Evolutionary conservation across 1,284 basidiomycete species (phyloP).

Genomic region (Microbotryomycetes sp.): DNA sequence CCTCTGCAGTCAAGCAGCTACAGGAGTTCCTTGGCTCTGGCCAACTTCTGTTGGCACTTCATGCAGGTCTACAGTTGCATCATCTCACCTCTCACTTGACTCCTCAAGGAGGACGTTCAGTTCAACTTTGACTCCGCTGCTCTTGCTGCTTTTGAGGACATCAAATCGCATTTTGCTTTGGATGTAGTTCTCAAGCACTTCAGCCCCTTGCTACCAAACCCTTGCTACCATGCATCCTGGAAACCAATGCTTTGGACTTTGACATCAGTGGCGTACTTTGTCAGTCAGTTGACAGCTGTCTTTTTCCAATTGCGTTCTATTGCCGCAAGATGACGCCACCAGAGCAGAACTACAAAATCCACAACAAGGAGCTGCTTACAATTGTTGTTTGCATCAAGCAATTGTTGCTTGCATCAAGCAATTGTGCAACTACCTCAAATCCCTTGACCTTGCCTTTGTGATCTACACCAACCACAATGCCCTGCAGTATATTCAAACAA

Average conservation of each 20-base stretch:
- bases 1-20: slow-evolving; percentile 25
- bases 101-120: not conserved
- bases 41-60: slow-evolving; percentile 33
- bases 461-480: too few relatives aligned
- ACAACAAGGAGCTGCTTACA: slow-evolving; percentile 47
- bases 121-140: not conserved
- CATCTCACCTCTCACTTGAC: not conserved
- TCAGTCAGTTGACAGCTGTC: slow-evolving; percentile 6
- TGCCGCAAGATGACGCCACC: slow-evolving; percentile 33
- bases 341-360: slow-evolving; percentile 48
- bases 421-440: too few relatives aligned
- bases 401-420: too few relatives aligned
- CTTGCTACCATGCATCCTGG: slow-evolving; percentile 35
- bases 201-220: slow-evolving; percentile 30
- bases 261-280: slow-evolving; percentile 28
- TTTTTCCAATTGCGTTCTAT: slow-evolving; percentile 30
- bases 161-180: slow-evolving; percentile 39
- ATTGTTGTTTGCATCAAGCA: too few relatives aligned
- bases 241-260: slow-evolving; percentile 34
- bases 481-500: too few relatives aligned
- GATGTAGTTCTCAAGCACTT: slow-evolving; percentile 43
- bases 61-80: slow-evolving; percentile 15
- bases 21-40: slow-evolving; percentile 31
- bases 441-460: too few relatives aligned
- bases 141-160: slow-evolving; percentile 38